Evolutionary conservation across 176 grass and related monocot species (phyloP), one percentile per base, ranked within the genome.

Genomic region (Juncus effusus): DNA sequence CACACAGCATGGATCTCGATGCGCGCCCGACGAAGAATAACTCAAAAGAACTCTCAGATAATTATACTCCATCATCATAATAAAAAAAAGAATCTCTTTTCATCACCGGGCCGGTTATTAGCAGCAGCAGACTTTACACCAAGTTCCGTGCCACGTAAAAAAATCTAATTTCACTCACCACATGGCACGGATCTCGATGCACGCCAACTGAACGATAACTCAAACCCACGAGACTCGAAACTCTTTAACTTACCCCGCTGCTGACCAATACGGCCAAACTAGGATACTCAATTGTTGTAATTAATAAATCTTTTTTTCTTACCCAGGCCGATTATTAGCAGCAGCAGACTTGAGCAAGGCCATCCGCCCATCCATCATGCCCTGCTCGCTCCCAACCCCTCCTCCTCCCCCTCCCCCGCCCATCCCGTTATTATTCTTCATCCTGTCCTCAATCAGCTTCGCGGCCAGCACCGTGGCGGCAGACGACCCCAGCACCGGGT

Each of bases 391-490:
- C 19, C 19, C n/a, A n/a, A n/a, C n/a, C n/a, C n/a, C n/a, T n/a
- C n/a, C 19, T 28, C 19, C 19, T 1, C 19, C 19, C 1, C 19
- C 19, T 28, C 19, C 19, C 19, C 19, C 19, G 19, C 90, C 71
- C 60, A 77, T 58, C 3, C 84, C 65, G 60, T 75, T 80, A 54
- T 80, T 77, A 58, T 97, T 87, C 71, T 86, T 97, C 60, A 81
- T 74, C 2, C 85, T 76, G 9, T 96, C 93, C 42, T 91, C 75
- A 70, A 87, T 81, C 71, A 97, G 57, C 56, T 92, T 97, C 40
- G 93, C 84, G 56, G 87, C 85, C 9, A 92, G 71, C 62, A 86
- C 72, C 13, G 75, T 84, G 40, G 75, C 75, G 10, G 89, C 77
- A 3, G 93, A 81, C 4, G 80, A 42, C 9, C 53, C 74, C 75